Base-by-base conservation (phyloP, 331 rosid genomes). In the Rosa hybrid region DNA sequence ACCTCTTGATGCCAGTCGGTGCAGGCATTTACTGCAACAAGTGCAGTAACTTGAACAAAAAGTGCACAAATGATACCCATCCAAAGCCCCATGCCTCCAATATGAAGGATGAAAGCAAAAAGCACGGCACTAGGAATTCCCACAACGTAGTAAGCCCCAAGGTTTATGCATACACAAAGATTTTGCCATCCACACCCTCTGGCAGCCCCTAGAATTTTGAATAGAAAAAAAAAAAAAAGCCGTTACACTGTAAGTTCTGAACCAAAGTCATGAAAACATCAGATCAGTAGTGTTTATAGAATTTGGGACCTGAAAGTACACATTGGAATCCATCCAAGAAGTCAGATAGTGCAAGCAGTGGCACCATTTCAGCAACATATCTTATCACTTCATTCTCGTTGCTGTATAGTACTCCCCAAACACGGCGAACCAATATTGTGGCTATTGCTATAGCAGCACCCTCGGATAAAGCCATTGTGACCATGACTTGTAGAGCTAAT, bases 141-240 rank as follows among this genome's bases (percentile, higher is more conserved):
- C 21, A 89, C 90, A 56, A 76, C 83, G 83, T 91, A 91, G 81
- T 89, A 91, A 73, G 93, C 90, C 0, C 87, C 89, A 59, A 91
- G 91, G 84, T 91, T 91, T 62, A 89, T 83, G 81, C 72, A 51
- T 54, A 83, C 91, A 59, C 96, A 87, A n/a, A 91, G 83, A 44
- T 87, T 89, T 80, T 91, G 96, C 96, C 95, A 89, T 18, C 96
- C 91, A 86, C 96, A 89, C 18, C 96, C 91, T 87, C 96, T 89
- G 1, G 90, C 91, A 86, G 89, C 88, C 18, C 96, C 96, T 91
- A 46, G 10, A 68, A 60, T 57, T 64, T 63, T 27, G 2, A 77
- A 12, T 30, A 11, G 72, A 75, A 44, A 21, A 13, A 10, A 3
- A 23, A 6, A 20, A 14, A 1, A 23, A 60, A 38, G 18, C 62